Base-by-base conservation (phyloP, 345 rosid species). In the Syzygium aqueum region DNA sequence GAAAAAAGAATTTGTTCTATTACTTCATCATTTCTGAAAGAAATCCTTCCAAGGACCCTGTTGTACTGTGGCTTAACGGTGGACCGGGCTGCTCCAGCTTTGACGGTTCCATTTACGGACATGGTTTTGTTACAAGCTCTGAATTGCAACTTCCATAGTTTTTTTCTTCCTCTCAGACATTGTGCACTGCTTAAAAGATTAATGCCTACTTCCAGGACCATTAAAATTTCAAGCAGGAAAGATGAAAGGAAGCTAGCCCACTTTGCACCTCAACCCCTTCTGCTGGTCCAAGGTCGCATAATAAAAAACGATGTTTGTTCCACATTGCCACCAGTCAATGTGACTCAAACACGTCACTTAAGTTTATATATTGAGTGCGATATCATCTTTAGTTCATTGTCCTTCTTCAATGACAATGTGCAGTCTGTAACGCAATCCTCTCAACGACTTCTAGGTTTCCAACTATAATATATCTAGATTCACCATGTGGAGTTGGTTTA, bases 41-140 rank as follows among this genome's bases (percentile, higher is more conserved):
- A 63, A 87, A 61, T 52, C 90, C 92, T 3, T 46, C 77, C 23
- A 86, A 21, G 27, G 92, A 91, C 87, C 93, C 94, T 14, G 88
- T 93, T n/a, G 92, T 93, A 17, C 63, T 93, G 40, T 92, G 94
- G 93, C 90, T 92, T 9, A 92, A 91, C 84, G 94, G 93, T 37
- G 94, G 94, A 28, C 94, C 93, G 17, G 93, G 93, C 7, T 93
- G 94, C 89, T 93, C 94, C 83, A 91, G 93, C 90, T 82, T 93
- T 33, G 92, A 91, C 88, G 92, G 92, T 2, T 93, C 91, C 59
- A 89, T 93, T 54, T 91, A 93, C 33, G 92, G 92, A 85, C 92
- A 92, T 84, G 93, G 93, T 93, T 87, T 21, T 16, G 30, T 77
- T 22, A 73, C 59, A 54, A 53, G 54, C 54, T 53, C 21, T 10